phyloP scores from a whole-genome alignment of 495 filamentous ascomycete species.

The Aspergillus ellipticus region DNA sequence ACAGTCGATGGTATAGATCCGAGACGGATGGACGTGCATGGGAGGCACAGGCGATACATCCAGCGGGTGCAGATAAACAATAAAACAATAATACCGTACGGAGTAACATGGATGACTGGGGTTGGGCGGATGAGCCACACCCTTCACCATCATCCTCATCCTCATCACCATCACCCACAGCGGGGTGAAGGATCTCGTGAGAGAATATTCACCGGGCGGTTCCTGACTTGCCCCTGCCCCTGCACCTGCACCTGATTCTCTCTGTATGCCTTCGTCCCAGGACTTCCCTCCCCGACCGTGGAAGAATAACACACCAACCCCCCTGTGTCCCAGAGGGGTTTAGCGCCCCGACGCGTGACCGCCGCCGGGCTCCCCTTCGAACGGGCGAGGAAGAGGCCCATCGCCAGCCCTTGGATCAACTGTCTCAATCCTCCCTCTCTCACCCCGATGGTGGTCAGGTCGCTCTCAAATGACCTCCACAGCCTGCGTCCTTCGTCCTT shows the following conservation, averaged over 20 bases:
- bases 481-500: constrained; percentile 10
- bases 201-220: too few relatives aligned
- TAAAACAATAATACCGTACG: not conserved
- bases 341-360: constrained; percentile 48
- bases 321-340: constrained; percentile 21
- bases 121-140: not conserved
- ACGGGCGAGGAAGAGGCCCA: constrained; percentile 19
- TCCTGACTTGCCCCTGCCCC: too few relatives aligned
- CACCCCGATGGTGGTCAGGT: constrained; percentile 26
- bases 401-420: constrained; percentile 27
- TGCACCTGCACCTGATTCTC: too few relatives aligned
- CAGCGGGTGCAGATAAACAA: not conserved
- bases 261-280: too few relatives aligned
- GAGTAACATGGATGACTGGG: not conserved
- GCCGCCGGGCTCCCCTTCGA: constrained; percentile 29
- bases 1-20: not conserved
- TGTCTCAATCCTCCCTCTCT: constrained; percentile 24
- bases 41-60: not conserved
- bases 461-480: constrained; percentile 25
- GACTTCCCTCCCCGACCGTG: not conserved
- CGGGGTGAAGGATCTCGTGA: not conserved
- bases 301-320: constrained; percentile 13
- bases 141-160: not conserved
- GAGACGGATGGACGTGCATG: constrained; percentile 6
- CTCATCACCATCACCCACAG: not conserved